These are phyloP conservation scores for Articulospora tetracladia DNA, from an alignment of 495 filamentous ascomycete genomes.

Conservation along the genomic window DNA sequence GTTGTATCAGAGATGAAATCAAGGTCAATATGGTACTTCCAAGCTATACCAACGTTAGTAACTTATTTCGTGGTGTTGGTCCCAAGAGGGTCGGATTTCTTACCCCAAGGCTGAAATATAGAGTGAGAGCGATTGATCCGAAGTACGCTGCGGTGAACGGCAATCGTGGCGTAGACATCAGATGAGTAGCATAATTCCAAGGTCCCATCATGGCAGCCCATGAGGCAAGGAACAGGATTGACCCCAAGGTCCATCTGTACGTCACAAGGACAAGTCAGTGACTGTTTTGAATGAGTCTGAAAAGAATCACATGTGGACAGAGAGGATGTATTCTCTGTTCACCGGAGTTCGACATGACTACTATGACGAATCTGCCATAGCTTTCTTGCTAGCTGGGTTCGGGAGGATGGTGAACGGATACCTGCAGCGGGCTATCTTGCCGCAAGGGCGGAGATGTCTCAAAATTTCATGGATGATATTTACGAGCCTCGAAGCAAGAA, in stretches of 20 bases:
- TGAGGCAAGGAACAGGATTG: slow-evolving; percentile 82
- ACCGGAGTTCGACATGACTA: not conserved
- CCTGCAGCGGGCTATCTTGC: slow-evolving; percentile 22
- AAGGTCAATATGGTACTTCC: slow-evolving; percentile 78
- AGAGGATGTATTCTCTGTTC: not conserved
- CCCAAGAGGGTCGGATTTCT: slow-evolving; percentile 36
- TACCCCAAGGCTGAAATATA: slow-evolving; percentile 91
- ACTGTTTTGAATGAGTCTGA: not conserved
- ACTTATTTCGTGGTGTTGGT: not conserved
- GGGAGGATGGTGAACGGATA: slow-evolving; percentile 23
- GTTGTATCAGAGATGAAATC: slow-evolving; percentile 75
- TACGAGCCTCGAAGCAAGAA: slow-evolving; percentile 8
- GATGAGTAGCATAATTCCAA: slow-evolving; percentile 72
- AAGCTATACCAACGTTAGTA: slow-evolving; percentile 47
- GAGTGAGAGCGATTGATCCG: slow-evolving; percentile 83
- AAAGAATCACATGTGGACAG: not conserved
- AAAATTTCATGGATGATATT: slow-evolving; percentile 4
- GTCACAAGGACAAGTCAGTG: slow-evolving; percentile 22
- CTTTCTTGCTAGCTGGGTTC: slow-evolving; percentile 8
- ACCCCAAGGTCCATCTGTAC: slow-evolving; percentile 89
- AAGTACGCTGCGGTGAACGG: slow-evolving; percentile 98
- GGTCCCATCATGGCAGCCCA: slow-evolving; percentile 95
- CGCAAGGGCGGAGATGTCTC: slow-evolving; percentile 15
- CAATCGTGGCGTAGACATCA: slow-evolving; percentile 77
- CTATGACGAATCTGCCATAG: not conserved